Conservation (phyloP, 1,139 yeast genomes). For the Nadsonia starkeyi-henricii region DNA sequence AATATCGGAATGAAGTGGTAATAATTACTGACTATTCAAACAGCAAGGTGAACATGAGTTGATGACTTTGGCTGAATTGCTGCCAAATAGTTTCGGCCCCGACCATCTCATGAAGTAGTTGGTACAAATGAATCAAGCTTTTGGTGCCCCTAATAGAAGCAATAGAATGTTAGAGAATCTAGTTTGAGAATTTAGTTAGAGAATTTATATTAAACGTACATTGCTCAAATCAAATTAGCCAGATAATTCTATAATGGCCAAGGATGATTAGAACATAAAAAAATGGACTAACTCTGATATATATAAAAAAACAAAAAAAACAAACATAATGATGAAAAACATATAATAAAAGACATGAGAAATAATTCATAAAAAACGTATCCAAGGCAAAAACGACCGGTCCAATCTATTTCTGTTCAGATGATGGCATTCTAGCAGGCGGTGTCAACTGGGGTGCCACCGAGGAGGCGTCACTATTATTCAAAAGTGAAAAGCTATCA, state of each 20-base stretch:
- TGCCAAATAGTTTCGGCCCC: slow-evolving; percentile 85
- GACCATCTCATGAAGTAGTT: slow-evolving; percentile 32
- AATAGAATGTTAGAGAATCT: too few species aligned
- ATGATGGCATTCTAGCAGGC: not conserved
- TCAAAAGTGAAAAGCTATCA: not conserved
- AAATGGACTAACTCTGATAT: too few species aligned
- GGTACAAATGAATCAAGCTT: slow-evolving; percentile 3
- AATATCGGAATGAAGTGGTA: not conserved
- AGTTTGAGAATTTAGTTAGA: too few species aligned
- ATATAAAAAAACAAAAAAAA: slow-evolving; percentile 5
- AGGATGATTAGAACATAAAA: too few species aligned
- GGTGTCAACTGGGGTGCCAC: too few species aligned
- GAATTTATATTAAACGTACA: too few species aligned
- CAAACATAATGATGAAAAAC: not conserved
- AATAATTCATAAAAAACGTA: not conserved
- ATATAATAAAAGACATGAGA: not conserved
- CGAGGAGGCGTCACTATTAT: too few species aligned
- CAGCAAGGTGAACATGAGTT: slow-evolving; percentile 18
- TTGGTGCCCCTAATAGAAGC: too few species aligned
- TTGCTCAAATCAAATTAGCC: too few species aligned
- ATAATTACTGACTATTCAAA: not conserved
- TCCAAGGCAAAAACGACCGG: not conserved
- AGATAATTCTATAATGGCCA: too few species aligned
- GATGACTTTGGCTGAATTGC: slow-evolving; percentile 40
- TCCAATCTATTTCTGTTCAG: not conserved